Evolutionary conservation across 208 protist species (phyloP).

Genomic region (Crithidia acanthocephali): DNA sequence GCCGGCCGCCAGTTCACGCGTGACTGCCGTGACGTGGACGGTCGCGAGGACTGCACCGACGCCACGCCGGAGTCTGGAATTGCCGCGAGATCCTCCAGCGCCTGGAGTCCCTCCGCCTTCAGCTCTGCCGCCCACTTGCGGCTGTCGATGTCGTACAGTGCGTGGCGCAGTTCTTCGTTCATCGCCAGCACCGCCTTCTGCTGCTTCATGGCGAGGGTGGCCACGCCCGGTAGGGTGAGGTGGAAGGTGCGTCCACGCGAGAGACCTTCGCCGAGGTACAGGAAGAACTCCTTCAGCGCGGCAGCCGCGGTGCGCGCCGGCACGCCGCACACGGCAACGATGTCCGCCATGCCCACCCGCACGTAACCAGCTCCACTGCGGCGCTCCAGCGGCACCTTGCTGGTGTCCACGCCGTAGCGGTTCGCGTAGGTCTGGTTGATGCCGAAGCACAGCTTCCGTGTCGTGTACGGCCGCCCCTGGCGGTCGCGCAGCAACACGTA

Average conservation of each 20-base stretch:
- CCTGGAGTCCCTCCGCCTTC: slow-evolving; percentile 32
- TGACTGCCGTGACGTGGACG: slow-evolving; percentile 32
- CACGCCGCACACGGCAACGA: slow-evolving; percentile 67
- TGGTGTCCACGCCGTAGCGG: slow-evolving; percentile 51
- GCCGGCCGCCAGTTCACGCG: slow-evolving; percentile 33
- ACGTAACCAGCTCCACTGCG: slow-evolving; percentile 29
- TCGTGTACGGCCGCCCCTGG: slow-evolving; percentile 38
- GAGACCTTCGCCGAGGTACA: slow-evolving; percentile 85
- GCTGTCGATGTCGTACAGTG: slow-evolving; percentile 77
- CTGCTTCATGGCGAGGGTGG: slow-evolving; percentile 64
- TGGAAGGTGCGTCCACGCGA: slow-evolving; percentile 69
- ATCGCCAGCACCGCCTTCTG: slow-evolving; percentile 57
- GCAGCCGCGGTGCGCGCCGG: slow-evolving; percentile 61
- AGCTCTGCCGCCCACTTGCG: slow-evolving; percentile 71
- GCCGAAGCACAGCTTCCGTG: slow-evolving; percentile 50
- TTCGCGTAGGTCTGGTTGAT: slow-evolving; percentile 52
- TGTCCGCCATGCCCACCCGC: slow-evolving; percentile 56
- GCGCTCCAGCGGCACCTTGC: slow-evolving; percentile 40
- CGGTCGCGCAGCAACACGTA: slow-evolving; percentile 45
- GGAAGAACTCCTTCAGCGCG: slow-evolving; percentile 83
- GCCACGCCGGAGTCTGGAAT: slow-evolving; percentile 8
- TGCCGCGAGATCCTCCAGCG: slow-evolving; percentile 29
- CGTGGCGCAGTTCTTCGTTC: slow-evolving; percentile 56
- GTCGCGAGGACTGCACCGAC: slow-evolving; percentile 37
- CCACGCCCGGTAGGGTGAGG: slow-evolving; percentile 67